Base-by-base conservation (phyloP, 768 basidiomycete genomes). In the Agrocybe pediades region DNA sequence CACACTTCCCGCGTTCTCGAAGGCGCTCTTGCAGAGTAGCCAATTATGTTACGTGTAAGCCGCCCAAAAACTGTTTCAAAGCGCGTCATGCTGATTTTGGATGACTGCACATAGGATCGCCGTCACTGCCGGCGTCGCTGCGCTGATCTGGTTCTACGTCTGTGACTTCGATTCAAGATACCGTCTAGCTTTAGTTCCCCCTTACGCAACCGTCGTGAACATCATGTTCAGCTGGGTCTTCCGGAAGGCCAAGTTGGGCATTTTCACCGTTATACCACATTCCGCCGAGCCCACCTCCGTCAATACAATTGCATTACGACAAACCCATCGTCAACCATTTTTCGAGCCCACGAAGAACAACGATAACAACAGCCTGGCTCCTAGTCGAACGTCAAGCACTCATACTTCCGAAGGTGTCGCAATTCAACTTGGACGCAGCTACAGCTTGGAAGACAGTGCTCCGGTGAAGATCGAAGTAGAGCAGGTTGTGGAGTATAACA, bases 41-140 rank as follows among this genome's bases (percentile, higher is more conserved):
- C 54, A 55, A 23, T 23, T 49, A 13, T 55, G 49, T 27, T 55
- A 55, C 9, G 20, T 55, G 54, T 55, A 15, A 43, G 54, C 46
- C 20, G 5, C 17, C 29, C 9, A 23, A 17, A 7, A 20, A 4
- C 9, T 36, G 39, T 11, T 16, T n/a, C n/a, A n/a, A n/a, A n/a
- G n/a, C n/a, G n/a, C n/a, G n/a, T n/a, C n/a, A n/a, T n/a, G n/a
- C n/a, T n/a, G n/a, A n/a, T n/a, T n/a, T n/a, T n/a, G n/a, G n/a
- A n/a, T n/a, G n/a, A n/a, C n/a, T n/a, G 6, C 6, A 13, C 17
- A 23, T 13, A 50, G 49, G 41, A 27, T 17, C 6, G 49, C 49
- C 17, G 41, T 41, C 3, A 27, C 20, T 8, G 36, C 39, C 2
- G 49, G 49, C 9, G 41, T 50, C 3, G 15, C 41, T 3, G 19